A percentile compares a stretch with the other conserved stretches of the same genome.
Evolutionary conservation across 805 yeast genomes (phyloP).

Genomic region (Starmerella stigmatis): DNA sequence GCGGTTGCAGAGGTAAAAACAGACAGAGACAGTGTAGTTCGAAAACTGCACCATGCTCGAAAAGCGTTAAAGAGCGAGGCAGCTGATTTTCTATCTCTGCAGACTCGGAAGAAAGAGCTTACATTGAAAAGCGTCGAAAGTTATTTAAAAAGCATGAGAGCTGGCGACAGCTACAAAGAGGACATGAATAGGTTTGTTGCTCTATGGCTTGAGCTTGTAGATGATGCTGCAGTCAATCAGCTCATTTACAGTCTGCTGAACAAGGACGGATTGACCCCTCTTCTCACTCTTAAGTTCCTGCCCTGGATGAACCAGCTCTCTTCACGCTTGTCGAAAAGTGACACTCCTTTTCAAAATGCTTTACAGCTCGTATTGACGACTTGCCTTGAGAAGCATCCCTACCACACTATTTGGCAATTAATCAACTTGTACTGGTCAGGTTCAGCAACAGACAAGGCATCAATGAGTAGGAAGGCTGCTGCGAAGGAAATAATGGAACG

Average conservation of each 20-base stretch:
- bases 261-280: slow-evolving; percentile 24
- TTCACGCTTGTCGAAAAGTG: slow-evolving; percentile 49
- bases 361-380: slow-evolving; percentile 7
- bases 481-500: slow-evolving; percentile 5
- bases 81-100: slow-evolving; percentile 36
- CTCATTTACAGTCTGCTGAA: not conserved
- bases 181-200: slow-evolving; percentile 49
- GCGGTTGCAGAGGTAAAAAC: slow-evolving; percentile 31
- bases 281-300: slow-evolving; percentile 51
- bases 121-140: slow-evolving; percentile 46
- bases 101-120: slow-evolving; percentile 36
- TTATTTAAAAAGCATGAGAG: slow-evolving; percentile 40
- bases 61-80: slow-evolving; percentile 35
- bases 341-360: slow-evolving; percentile 51
- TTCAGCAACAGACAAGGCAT: not conserved
- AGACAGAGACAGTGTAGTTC: slow-evolving; percentile 44
- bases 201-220: slow-evolving; percentile 63
- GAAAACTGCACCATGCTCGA: slow-evolving; percentile 6
- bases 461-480: slow-evolving; percentile 1
- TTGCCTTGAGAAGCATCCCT: slow-evolving; percentile 12
- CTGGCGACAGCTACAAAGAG: slow-evolving; percentile 13
- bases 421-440: slow-evolving; percentile 9
- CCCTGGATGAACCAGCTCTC: slow-evolving; percentile 78
- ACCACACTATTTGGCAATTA: slow-evolving; percentile 18
- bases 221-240: slow-evolving; percentile 37